phyloP scores from a whole-genome alignment of 805 yeast genomes.

The Komagataella pastoris region DNA sequence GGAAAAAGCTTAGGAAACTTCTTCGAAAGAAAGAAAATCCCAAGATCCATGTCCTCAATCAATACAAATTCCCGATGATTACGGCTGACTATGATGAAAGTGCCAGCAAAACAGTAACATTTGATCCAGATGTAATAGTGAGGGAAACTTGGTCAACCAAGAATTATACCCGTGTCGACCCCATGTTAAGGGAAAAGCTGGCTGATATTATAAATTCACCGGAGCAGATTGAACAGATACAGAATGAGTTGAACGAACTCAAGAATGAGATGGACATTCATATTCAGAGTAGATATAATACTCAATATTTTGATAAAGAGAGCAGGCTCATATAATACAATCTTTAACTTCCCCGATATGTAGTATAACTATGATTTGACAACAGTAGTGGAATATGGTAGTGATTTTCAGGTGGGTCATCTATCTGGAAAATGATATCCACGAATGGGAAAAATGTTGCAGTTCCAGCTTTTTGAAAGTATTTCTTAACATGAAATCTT shows the following conservation, averaged over 20 bases:
- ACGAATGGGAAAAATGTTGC: conserved; percentile 76
- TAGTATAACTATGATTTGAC: conserved; percentile 79
- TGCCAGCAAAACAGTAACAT: neutral
- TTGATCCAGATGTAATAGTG: neutral
- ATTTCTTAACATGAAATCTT: conserved; percentile 62
- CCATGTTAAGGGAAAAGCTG: conserved; percentile 32
- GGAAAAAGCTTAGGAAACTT: neutral
- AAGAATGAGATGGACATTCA: conserved; percentile 65
- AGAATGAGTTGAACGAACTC: conserved; percentile 50
- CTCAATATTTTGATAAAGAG: conserved; percentile 45
- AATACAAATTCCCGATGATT: neutral
- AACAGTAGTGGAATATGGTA: conserved; percentile 82
- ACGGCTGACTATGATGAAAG: neutral
- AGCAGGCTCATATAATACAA: neutral
- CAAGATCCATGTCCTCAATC: neutral
- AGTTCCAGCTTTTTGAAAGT: conserved; percentile 26
- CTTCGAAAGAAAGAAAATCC: neutral
- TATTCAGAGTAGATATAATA: conserved; percentile 40
- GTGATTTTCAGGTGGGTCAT: conserved; percentile 59
- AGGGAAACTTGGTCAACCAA: conserved; percentile 35
- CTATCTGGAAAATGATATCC: conserved; percentile 63
- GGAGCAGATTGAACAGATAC: conserved; percentile 36
- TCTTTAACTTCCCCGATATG: conserved; percentile 68
- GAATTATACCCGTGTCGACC: conserved; percentile 41
- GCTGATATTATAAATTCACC: conserved; percentile 32